Base-by-base conservation (phyloP, 257 asterid species). In the Solanum piurae region DNA sequence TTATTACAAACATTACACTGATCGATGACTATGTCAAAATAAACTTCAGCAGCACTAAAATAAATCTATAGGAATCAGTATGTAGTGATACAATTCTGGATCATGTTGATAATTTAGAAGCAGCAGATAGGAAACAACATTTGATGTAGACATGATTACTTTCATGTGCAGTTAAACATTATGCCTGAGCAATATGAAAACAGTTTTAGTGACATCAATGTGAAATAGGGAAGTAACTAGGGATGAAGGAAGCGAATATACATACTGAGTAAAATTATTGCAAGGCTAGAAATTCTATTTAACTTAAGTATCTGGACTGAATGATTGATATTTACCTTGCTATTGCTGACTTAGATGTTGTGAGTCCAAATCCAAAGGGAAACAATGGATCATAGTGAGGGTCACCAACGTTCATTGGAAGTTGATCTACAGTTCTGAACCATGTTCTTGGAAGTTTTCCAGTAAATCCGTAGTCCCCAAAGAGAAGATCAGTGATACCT, bases 401-500 rank as follows among this genome's bases (percentile, higher is more conserved):
- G 88, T 96, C 98, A 34, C 96, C 98, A 68, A 94, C 86, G 33
- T 93, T 94, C 93, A 96, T 91, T 3, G 98, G 98, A 12, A 95
- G 98, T 88, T 96, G 98, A 86, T 95, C 95, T 4, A 95, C 93
- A n/a, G 88, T 94, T 89, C 74, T 94, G 91, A 96, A 96, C 98
- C 98, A 96, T 29, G 96, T 96, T 72, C 93, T 93, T 3, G 98
- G 83, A 58, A 96, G 98, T 87, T 89, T 92, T 74, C 98, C 98
- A 4, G 92, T 93, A 72, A 96, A 95, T 42, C 89, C 91, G 36
- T 89, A 92, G 91, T 96, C 98, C 18, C 98, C 98, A 87, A 94
- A 96, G 83, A 96, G 95, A 88, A 93, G 93, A 88, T 96, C 98
- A 7, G 94, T 91, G 93, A 96, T 95, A 1, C 98, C 98, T 88